These are phyloP conservation scores for Cryphonectria parasitica DNA, from an alignment of 2,329 filamentous ascomycete species.

Conservation along the genomic window DNA sequence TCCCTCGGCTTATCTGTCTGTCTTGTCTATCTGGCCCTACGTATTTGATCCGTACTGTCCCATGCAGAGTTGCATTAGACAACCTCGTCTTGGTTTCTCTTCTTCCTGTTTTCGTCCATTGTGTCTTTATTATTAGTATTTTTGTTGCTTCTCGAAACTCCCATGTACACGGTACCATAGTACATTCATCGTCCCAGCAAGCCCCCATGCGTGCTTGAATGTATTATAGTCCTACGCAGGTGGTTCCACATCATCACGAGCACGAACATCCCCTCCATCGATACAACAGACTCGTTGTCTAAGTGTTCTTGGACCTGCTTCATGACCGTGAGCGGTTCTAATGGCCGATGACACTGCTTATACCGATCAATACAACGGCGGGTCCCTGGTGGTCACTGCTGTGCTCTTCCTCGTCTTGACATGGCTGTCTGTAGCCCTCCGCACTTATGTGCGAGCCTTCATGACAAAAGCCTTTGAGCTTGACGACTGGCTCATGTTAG, in stretches of 20 bases:
- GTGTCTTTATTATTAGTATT: background rate
- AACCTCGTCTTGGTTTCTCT: background rate
- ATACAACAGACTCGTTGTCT: background rate
- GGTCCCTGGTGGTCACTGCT: conserved; percentile 42
- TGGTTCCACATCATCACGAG: background rate
- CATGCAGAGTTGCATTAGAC: background rate
- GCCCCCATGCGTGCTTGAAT: background rate
- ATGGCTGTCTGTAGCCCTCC: conserved; percentile 48
- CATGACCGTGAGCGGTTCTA: conserved; percentile 22
- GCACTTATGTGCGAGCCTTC: conserved; percentile 48
- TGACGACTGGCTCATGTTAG: conserved; percentile 60
- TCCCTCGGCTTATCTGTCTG: background rate
- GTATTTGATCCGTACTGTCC: conserved; percentile 7
- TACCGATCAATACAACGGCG: conserved; percentile 45
- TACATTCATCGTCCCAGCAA: background rate
- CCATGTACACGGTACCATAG: background rate
- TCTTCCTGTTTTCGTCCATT: background rate
- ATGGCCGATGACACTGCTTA: conserved; percentile 41
- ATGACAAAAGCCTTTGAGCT: conserved; percentile 50
- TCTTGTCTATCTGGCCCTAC: background rate
- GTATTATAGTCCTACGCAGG: background rate
- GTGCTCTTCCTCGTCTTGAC: conserved; percentile 44
- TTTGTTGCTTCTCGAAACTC: background rate
- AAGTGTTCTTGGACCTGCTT: conserved; percentile 1
- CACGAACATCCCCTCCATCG: background rate